These are phyloP conservation scores for Globisporangium recalcitrans DNA, from an alignment of 352 stramenopile genomes.

Conservation along the genomic window DNA sequence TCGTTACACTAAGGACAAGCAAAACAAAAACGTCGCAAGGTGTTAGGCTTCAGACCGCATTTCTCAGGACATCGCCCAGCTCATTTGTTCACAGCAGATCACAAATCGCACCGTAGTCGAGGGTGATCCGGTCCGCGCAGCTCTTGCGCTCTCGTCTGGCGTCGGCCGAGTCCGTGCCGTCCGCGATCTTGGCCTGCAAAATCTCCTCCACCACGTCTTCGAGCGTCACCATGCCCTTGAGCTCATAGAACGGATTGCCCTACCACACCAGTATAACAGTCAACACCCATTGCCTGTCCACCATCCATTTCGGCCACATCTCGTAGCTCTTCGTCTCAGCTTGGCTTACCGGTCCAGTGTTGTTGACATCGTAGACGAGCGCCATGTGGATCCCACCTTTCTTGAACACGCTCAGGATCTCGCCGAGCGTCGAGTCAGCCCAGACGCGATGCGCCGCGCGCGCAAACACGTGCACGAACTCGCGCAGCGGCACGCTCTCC, in stretches of 20 bases:
- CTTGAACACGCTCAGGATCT: slow-evolving; percentile 77
- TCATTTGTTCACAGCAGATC: neutral
- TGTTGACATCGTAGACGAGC: slow-evolving; percentile 77
- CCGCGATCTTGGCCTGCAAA: slow-evolving; percentile 93
- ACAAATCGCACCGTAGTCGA: slow-evolving; percentile 46
- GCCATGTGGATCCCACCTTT: slow-evolving; percentile 64
- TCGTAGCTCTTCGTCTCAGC: slow-evolving; percentile 21
- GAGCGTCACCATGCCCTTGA: slow-evolving; percentile 96
- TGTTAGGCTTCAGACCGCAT: neutral
- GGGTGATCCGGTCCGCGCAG: slow-evolving; percentile 50
- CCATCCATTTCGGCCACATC: too few relatives aligned
- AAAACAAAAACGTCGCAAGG: too few relatives aligned
- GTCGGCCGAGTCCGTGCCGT: slow-evolving; percentile 88
- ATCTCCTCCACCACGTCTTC: slow-evolving; percentile 99
- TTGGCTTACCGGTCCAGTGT: slow-evolving; percentile 58
- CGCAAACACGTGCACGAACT: slow-evolving; percentile 90
- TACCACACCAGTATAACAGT: slow-evolving; percentile 13
- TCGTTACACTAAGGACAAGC: too few relatives aligned
- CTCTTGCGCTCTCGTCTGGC: slow-evolving; percentile 39
- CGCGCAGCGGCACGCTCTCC: slow-evolving; percentile 58
- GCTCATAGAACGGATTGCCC: slow-evolving; percentile 94
- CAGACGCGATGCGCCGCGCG: slow-evolving; percentile 66
- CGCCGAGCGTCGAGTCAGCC: slow-evolving; percentile 57
- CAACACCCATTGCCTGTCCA: neutral
- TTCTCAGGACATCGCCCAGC: neutral